phyloP scores from a whole-genome alignment of 2,329 filamentous ascomycete species.

The Trichoderma breve region DNA sequence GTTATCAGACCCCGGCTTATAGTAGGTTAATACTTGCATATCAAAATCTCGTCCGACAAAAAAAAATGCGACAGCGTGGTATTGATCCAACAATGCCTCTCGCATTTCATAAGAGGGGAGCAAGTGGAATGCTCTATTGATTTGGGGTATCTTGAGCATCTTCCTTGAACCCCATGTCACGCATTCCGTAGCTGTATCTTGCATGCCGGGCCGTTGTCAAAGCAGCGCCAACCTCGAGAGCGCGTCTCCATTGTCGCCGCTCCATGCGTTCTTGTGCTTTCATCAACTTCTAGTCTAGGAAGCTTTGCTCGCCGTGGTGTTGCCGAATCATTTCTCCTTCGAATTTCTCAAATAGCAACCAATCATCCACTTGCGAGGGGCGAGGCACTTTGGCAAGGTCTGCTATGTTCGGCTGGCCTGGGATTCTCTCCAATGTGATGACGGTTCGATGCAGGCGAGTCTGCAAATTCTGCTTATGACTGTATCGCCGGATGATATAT shows the following conservation, averaged over 20 bases:
- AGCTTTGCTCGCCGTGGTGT: constrained; percentile 39
- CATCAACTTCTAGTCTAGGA: constrained; percentile 42
- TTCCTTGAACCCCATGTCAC: background rate
- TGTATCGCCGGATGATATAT: constrained; percentile 50
- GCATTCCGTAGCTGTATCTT: constrained; percentile 11
- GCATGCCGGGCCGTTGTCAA: constrained; percentile 23
- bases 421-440: constrained; percentile 46
- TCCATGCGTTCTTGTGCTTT: constrained; percentile 32
- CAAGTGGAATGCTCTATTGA: background rate
- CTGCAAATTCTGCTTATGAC: constrained; percentile 40
- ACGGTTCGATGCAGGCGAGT: constrained; percentile 44
- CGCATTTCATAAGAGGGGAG: background rate
- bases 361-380: constrained; percentile 58
- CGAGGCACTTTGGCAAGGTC: constrained; percentile 46
- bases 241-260: constrained; percentile 30
- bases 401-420: constrained; percentile 42
- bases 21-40: background rate
- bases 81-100: background rate
- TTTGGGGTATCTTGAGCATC: background rate
- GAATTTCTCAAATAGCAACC: constrained; percentile 48
- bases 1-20: background rate
- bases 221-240: constrained; percentile 28
- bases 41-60: background rate
- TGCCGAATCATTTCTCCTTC: constrained; percentile 44
- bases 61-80: background rate